Percentiles rank a stretch among this genome's conserved stretches.
phyloP scores from a whole-genome alignment of 1,139 yeast genomes.

The Geotrichum australiense region DNA sequence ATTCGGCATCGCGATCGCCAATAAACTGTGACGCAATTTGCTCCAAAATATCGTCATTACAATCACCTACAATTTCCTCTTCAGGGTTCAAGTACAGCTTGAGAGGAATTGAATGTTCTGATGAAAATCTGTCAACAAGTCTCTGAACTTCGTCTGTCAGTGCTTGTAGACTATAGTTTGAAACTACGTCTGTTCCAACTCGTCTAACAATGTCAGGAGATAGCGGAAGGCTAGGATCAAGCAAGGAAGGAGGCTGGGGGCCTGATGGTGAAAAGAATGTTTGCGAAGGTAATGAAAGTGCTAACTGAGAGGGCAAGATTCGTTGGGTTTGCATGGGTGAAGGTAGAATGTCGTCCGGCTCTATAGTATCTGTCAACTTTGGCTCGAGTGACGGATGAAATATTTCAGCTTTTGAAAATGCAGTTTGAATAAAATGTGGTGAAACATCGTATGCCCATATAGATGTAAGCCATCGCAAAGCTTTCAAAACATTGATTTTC shows the following conservation, averaged over 20 bases:
- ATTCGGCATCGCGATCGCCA: slow-evolving; percentile 15
- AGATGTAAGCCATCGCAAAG: slow-evolving; percentile 15
- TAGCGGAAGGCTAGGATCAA: slow-evolving; percentile 5
- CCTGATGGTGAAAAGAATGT: slow-evolving; percentile 4
- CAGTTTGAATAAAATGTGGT: slow-evolving; percentile 10
- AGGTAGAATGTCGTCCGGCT: slow-evolving; percentile 6
- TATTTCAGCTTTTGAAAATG: slow-evolving; percentile 13
- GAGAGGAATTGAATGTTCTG: slow-evolving; percentile 16
- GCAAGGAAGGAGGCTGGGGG: background rate
- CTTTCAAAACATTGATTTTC: slow-evolving; percentile 15
- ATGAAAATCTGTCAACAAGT: slow-evolving; percentile 11
- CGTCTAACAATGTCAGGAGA: background rate
- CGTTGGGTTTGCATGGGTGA: slow-evolving; percentile 7
- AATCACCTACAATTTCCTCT: slow-evolving; percentile 15
- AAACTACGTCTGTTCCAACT: background rate
- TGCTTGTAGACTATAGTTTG: slow-evolving; percentile 5
- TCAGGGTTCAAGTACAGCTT: slow-evolving; percentile 14
- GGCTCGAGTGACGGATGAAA: slow-evolving; percentile 6
- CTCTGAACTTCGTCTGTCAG: slow-evolving; percentile 15
- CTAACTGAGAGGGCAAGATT: slow-evolving; percentile 4
- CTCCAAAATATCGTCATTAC: slow-evolving; percentile 16
- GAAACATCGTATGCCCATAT: slow-evolving; percentile 15
- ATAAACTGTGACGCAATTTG: slow-evolving; percentile 17
- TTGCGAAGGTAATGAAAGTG: slow-evolving; percentile 8
- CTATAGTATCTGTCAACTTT: background rate